Evolutionary conservation across 2,329 filamentous ascomycete genomes (phyloP).

Genomic region (Mycocentrospora acerina): DNA sequence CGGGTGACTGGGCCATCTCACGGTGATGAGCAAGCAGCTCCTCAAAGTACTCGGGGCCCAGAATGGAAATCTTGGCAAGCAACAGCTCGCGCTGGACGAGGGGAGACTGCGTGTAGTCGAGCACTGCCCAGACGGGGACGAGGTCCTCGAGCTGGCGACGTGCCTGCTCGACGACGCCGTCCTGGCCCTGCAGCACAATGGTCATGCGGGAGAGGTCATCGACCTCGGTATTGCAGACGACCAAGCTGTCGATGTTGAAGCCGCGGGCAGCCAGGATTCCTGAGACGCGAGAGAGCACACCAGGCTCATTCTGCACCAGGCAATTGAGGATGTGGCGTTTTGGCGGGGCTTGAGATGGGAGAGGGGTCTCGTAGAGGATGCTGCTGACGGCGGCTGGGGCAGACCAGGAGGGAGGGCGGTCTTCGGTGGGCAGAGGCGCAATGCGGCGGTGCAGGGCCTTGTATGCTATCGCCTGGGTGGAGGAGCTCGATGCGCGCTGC

Average conservation of each 20-base stretch:
- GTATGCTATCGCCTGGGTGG: slow-evolving; percentile 93
- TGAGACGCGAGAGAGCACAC: slow-evolving; percentile 92
- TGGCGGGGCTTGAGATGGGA: slow-evolving; percentile 76
- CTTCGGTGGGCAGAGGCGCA: slow-evolving; percentile 76
- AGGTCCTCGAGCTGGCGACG: slow-evolving; percentile 93
- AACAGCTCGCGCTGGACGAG: slow-evolving; percentile 95
- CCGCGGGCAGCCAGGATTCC: slow-evolving; percentile 93
- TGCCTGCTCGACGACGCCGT: slow-evolving; percentile 96
- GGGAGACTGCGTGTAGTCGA: slow-evolving; percentile 91
- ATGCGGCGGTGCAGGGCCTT: slow-evolving; percentile 93
- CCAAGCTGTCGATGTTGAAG: slow-evolving; percentile 98
- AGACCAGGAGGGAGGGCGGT: slow-evolving; percentile 76
- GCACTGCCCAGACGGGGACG: slow-evolving; percentile 95
- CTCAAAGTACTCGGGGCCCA: slow-evolving; percentile 97
- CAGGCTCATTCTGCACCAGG: slow-evolving; percentile 97
- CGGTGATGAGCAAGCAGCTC: slow-evolving; percentile 94
- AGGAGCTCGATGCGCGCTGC: slow-evolving; percentile 51
- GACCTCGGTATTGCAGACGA: slow-evolving; percentile 97
- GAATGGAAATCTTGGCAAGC: slow-evolving; percentile 92
- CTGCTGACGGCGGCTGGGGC: slow-evolving; percentile 94
- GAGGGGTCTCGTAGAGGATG: slow-evolving; percentile 97
- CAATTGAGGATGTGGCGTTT: slow-evolving; percentile 98
- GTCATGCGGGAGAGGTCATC: slow-evolving; percentile 98
- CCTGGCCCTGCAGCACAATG: slow-evolving; percentile 93
- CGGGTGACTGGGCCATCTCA: slow-evolving; percentile 68